Percentiles rank a stretch among this genome's conserved stretches.
Conservation (phyloP, 2,329 filamentous ascomycete species). For the Pseudopithomyces maydicus region DNA sequence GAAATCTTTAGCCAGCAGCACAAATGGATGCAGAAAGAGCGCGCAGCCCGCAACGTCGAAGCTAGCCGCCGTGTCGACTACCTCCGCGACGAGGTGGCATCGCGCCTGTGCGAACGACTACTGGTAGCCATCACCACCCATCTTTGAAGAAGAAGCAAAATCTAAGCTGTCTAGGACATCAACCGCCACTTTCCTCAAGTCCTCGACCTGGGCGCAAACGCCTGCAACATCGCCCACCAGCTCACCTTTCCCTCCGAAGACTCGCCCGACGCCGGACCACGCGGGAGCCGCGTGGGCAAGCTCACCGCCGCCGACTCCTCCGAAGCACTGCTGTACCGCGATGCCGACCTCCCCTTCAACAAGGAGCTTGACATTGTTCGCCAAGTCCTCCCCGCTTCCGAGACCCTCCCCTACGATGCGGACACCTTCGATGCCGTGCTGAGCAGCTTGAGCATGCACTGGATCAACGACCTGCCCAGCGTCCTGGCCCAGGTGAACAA, state of each 20-base stretch:
- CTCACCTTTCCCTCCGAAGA: slow-evolving; percentile 68
- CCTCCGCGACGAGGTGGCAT: slow-evolving; percentile 88
- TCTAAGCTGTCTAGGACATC: slow-evolving; percentile 71
- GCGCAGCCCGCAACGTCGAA: slow-evolving; percentile 73
- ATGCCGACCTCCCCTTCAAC: slow-evolving; percentile 77
- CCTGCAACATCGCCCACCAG: slow-evolving; percentile 88
- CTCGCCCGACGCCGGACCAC: slow-evolving; percentile 65
- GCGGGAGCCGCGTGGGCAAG: slow-evolving; percentile 72
- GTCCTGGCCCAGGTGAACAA: slow-evolving; percentile 83
- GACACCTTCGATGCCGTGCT: slow-evolving; percentile 87
- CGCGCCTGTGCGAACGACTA: slow-evolving; percentile 81
- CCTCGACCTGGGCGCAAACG: slow-evolving; percentile 92
- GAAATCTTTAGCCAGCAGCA: slow-evolving; percentile 89
- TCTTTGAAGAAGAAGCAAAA: neutral
- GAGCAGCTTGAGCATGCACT: slow-evolving; percentile 88
- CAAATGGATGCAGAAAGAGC: slow-evolving; percentile 92
- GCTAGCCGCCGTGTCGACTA: slow-evolving; percentile 85
- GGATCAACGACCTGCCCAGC: slow-evolving; percentile 95
- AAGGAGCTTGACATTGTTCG: slow-evolving; percentile 72
- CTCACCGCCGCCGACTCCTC: slow-evolving; percentile 86
- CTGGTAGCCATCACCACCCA: slow-evolving; percentile 59
- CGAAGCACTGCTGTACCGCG: slow-evolving; percentile 76
- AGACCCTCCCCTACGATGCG: slow-evolving; percentile 75
- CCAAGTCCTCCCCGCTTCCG: slow-evolving; percentile 74
- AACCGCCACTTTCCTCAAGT: slow-evolving; percentile 83